Percentiles rank a stretch among this genome's conserved stretches.
These are phyloP conservation scores for Phyllosticta ampelicida DNA, from an alignment of 2,329 filamentous ascomycete species.

Conservation along the genomic window DNA sequence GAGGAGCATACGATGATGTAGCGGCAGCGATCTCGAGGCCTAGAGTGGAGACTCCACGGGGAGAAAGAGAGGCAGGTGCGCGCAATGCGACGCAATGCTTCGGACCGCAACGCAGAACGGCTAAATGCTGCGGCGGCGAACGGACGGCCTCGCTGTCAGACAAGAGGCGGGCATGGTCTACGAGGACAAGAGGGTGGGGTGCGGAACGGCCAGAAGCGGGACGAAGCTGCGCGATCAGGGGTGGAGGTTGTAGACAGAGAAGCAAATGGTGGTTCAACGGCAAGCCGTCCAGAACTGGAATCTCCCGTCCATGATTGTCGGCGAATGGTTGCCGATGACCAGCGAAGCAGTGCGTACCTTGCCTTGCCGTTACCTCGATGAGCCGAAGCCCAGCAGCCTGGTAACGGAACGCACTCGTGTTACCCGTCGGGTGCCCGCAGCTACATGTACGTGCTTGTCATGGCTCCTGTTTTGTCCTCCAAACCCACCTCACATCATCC, in stretches of 20 bases:
- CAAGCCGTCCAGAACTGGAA: not conserved
- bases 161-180: not conserved
- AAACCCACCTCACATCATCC: not conserved
- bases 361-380: too few relatives aligned
- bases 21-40: slow-evolving; percentile 5
- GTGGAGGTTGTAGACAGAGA: not conserved
- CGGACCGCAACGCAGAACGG: slow-evolving; percentile 5
- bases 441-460: not conserved
- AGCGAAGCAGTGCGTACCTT: too few relatives aligned
- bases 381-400: not conserved
- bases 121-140: slow-evolving; percentile 6
- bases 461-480: not conserved
- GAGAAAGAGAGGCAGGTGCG: not conserved
- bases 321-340: not conserved
- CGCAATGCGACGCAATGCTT: slow-evolving; percentile 9
- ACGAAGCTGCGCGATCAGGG: not conserved
- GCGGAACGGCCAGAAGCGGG: not conserved
- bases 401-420: not conserved
- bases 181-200: not conserved
- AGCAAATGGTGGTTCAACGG: not conserved
- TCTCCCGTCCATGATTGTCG: not conserved
- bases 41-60: slow-evolving; percentile 2
- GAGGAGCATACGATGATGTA: slow-evolving; percentile 9
- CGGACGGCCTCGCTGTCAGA: slow-evolving; percentile 1
- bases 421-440: too few relatives aligned